Percentiles rank a stretch among this genome's conserved stretches.
phyloP scores from a whole-genome alignment of 2,329 filamentous ascomycete species.

The Paecilomyces sp. region DNA sequence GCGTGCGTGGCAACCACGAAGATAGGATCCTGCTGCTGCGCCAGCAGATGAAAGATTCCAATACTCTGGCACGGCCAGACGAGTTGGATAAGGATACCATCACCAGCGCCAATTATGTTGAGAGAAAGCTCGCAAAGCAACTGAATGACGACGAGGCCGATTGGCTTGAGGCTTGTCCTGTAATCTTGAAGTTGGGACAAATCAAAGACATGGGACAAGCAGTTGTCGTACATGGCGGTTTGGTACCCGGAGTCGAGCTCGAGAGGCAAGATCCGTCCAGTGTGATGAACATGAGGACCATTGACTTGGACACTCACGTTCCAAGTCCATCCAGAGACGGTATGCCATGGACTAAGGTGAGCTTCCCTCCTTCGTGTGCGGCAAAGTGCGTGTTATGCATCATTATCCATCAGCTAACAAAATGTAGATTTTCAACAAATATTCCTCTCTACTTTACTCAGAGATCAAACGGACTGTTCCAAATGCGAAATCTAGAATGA shows the following conservation, averaged over 20 bases:
- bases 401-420: not conserved
- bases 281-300: conserved; percentile 87
- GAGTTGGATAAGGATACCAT: conserved; percentile 21
- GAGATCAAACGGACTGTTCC: conserved; percentile 9
- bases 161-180: conserved; percentile 65
- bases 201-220: conserved; percentile 57
- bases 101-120: conserved; percentile 27
- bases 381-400: no score
- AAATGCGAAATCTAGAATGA: conserved; percentile 29
- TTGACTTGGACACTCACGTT: conserved; percentile 56
- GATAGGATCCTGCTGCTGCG: conserved; percentile 70
- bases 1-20: conserved; percentile 89
- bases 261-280: conserved; percentile 67
- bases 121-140: conserved; percentile 50
- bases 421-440: conserved; percentile 44
- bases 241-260: conserved; percentile 68
- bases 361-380: conserved; percentile 2
- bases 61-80: conserved; percentile 9
- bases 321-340: conserved; percentile 49
- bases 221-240: conserved; percentile 75
- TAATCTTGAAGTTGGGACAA: conserved; percentile 68
- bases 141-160: conserved; percentile 53
- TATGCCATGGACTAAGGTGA: conserved; percentile 58
- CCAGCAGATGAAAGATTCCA: conserved; percentile 32
- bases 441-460: conserved; percentile 28